phyloP scores from a whole-genome alignment of 176 grass and related monocot species.

The Rhynchospora breviuscula region DNA sequence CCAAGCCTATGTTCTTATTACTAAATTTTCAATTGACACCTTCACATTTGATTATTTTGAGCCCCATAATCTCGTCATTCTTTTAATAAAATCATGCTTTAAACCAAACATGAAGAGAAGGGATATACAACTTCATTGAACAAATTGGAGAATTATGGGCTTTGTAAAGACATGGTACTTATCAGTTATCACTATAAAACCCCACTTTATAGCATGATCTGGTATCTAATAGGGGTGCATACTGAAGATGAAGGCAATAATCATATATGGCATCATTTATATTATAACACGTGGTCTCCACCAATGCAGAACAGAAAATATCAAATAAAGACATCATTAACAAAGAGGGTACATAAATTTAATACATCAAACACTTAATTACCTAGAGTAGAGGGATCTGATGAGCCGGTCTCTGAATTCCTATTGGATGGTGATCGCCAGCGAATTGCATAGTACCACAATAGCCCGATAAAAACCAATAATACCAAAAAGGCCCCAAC shows the following conservation, averaged over 20 bases:
- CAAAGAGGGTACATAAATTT: not conserved
- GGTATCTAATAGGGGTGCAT: not conserved
- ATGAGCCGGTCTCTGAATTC: conserved; percentile 77
- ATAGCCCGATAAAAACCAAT: conserved; percentile 19
- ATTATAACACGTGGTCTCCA: not conserved
- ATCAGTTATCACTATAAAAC: not conserved
- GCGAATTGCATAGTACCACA: conserved; percentile 34
- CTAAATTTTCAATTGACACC: conserved; percentile 1
- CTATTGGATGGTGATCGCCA: conserved; percentile 33
- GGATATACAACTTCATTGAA: not conserved
- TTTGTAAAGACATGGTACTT: not conserved
- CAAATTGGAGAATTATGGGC: not conserved
- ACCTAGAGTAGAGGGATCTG: conserved; percentile 71
- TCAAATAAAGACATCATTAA: not conserved
- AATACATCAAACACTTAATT: conserved; percentile 17
- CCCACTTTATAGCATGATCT: conserved; percentile 1
- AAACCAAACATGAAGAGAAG: not conserved
- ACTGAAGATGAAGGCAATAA: not conserved
- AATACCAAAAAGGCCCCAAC: conserved; percentile 36
- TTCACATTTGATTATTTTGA: not conserved
- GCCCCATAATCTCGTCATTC: not conserved
- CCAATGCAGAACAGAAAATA: not conserved
- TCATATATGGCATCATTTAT: not conserved
- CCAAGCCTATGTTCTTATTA: not conserved
- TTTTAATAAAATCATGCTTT: not conserved